Evolutionary conservation across 495 filamentous ascomycete species (phyloP).

Genomic region (Penicillium canescens): DNA sequence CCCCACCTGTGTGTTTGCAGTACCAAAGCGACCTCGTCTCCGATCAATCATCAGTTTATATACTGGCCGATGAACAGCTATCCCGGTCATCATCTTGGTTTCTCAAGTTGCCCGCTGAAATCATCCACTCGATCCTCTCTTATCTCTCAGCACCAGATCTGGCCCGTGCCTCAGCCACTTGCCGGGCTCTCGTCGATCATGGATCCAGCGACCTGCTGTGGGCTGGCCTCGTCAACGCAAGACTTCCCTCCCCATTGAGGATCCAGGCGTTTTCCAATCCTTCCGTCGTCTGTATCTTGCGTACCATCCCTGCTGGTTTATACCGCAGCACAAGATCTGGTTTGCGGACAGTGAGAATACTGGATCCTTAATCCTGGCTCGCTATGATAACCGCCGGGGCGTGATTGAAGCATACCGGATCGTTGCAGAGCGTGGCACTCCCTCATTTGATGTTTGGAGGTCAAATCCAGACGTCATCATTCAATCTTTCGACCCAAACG

Average conservation of each 20-base stretch:
- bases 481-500: constrained; percentile 66
- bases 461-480: constrained; percentile 70
- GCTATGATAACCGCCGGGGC: constrained; percentile 69
- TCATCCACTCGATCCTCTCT: constrained; percentile 61
- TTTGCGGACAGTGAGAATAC: constrained; percentile 68
- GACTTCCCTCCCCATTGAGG: constrained; percentile 51
- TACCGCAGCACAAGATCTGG: constrained; percentile 80
- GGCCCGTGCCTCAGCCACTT: constrained; percentile 52
- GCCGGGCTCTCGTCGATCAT: constrained; percentile 51
- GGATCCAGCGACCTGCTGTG: constrained; percentile 60
- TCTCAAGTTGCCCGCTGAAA: constrained; percentile 60
- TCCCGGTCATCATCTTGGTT: constrained; percentile 6
- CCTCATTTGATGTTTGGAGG: constrained; percentile 60
- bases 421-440: constrained; percentile 56
- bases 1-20: not conserved
- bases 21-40: constrained; percentile 3
- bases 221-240: constrained; percentile 60
- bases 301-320: constrained; percentile 82
- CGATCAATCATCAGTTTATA: constrained; percentile 1
- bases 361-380: constrained; percentile 71
- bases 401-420: constrained; percentile 83
- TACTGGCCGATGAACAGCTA: constrained; percentile 8
- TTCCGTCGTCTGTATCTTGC: constrained; percentile 70
- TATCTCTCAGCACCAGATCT: constrained; percentile 62
- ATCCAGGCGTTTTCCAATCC: constrained; percentile 56